Base-by-base conservation (phyloP, 208 protist genomes). In the Leptomonas pyrrhocoris region DNA sequence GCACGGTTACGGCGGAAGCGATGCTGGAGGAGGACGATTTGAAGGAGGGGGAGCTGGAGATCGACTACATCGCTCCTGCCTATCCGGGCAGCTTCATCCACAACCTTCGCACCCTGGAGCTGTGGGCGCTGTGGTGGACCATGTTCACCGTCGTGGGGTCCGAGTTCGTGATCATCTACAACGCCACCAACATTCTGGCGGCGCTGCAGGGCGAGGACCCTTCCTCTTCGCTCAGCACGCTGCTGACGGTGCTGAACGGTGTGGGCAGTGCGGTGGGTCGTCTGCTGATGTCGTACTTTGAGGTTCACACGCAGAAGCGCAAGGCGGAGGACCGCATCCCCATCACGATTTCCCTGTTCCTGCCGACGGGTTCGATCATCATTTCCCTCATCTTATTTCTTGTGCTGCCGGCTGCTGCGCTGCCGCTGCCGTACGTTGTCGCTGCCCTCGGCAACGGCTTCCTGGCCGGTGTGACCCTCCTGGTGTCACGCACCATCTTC, bases 401-500 rank as follows among this genome's bases (percentile, higher is more conserved):
- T 7, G 38, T 63, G 25, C 62, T 79, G 38, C 83, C 78, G 36
- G 60, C 46, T 8, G 30, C 38, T 8, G 63, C 72, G 13, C 71
- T 92, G 38, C 83, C 77, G 23, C 63, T 93, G n/a, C 76, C 84
- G 8, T 86, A 78, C 60, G 74, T 88, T 18, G 65, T 85, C 11
- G 74, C 82, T 11, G 78, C 87, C 11, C 31, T 93, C 1, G 84
- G 77, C 19, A 88, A 86, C 77, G 88, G 88, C 27, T 90, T 84
- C 66, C 48, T 49, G 2, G 84, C 84, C 5, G 81, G 77, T 2
- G 73, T 68, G 19, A 53, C 68, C 23, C 75, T 88, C 36, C 74
- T 93, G 48, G 80, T 90, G 25, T 58, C 80, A 19, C 88, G 88
- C 31, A 86, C 83, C 27, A 84, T 90, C 45, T 93, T 77, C 79